phyloP scores from a whole-genome alignment of 129 eudicot species.

The Lactuca saligna region DNA sequence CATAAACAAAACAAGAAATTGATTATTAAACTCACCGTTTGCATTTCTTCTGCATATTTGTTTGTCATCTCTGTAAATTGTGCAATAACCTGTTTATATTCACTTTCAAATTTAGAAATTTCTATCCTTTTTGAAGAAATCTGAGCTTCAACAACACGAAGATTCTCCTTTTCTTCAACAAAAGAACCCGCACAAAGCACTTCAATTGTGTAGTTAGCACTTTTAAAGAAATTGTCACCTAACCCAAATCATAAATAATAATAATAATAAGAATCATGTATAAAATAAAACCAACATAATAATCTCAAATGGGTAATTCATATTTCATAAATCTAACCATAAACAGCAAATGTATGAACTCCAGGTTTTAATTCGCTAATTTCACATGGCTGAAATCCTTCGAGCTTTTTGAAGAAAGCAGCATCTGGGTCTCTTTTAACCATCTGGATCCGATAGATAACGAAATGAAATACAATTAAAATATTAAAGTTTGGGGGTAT shows the following conservation, averaged over 20 bases:
- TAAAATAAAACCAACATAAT: background rate
- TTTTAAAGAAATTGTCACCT: constrained; percentile 96
- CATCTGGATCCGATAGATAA: constrained; percentile 38
- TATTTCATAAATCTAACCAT: constrained; percentile 50
- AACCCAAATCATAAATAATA: constrained; percentile 1
- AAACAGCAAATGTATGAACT: constrained; percentile 79
- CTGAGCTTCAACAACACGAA: constrained; percentile 76
- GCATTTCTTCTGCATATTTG: constrained; percentile 92
- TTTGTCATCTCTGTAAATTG: constrained; percentile 93
- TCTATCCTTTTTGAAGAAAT: constrained; percentile 78
- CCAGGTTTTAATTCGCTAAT: constrained; percentile 81
- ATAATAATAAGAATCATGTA: too few relatives aligned
- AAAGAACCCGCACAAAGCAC: constrained; percentile 67
- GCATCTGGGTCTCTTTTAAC: constrained; percentile 84
- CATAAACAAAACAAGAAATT: background rate
- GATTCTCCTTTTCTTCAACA: constrained; percentile 66
- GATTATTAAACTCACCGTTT: constrained; percentile 49
- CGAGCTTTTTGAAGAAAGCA: constrained; percentile 80
- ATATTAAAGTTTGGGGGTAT: background rate
- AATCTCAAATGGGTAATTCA: background rate
- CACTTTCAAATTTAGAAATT: constrained; percentile 88
- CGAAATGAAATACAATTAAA: background rate
- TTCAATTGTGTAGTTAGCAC: constrained; percentile 90
- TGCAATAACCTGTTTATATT: constrained; percentile 91
- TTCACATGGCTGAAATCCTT: constrained; percentile 97